A percentile compares a stretch with the other conserved stretches of the same genome.
Conservation (phyloP, 192 early-diverging fungal species). For the Mycoemilia scoparia region DNA sequence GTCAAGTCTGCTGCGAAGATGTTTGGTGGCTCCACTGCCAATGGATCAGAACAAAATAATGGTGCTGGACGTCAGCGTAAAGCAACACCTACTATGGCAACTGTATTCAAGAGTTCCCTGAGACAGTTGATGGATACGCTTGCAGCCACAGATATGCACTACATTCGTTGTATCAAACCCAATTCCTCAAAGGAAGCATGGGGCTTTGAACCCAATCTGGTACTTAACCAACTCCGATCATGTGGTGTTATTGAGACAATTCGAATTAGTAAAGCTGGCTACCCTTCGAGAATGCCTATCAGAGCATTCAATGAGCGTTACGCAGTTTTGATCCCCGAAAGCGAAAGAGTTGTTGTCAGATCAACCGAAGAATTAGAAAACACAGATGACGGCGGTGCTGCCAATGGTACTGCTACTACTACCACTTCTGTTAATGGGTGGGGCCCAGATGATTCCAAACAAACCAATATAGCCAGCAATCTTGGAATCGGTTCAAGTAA, state of each 20-base stretch:
- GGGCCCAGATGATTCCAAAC: too few relatives aligned
- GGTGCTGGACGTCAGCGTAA: conserved; percentile 10
- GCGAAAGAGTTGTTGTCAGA: too few relatives aligned
- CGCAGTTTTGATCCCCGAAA: conserved; percentile 12
- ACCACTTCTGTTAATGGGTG: too few relatives aligned
- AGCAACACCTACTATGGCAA: conserved; percentile 24
- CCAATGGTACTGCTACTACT: too few relatives aligned
- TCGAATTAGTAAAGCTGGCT: conserved; percentile 93
- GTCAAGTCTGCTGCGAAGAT: too few relatives aligned
- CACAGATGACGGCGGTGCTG: too few relatives aligned
- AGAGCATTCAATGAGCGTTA: conserved; percentile 79
- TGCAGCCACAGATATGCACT: conserved; percentile 78
- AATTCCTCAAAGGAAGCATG: conserved; percentile 86
- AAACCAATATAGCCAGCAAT: too few relatives aligned
- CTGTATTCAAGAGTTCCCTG: conserved; percentile 45
- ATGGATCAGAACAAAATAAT: too few relatives aligned
- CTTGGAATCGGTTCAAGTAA: too few relatives aligned
- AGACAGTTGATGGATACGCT: conserved; percentile 91
- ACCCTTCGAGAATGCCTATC: conserved; percentile 77
- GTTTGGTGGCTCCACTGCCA: too few relatives aligned
- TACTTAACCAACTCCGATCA: conserved; percentile 80
- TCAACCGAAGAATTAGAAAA: too few relatives aligned
- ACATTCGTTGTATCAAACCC: conserved; percentile 98
- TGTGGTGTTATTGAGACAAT: conserved; percentile 99
- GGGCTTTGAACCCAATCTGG: conserved; percentile 84